Evolutionary conservation across 2,329 filamentous ascomycete species (phyloP).

Genomic region (Teratosphaeria destructans): DNA sequence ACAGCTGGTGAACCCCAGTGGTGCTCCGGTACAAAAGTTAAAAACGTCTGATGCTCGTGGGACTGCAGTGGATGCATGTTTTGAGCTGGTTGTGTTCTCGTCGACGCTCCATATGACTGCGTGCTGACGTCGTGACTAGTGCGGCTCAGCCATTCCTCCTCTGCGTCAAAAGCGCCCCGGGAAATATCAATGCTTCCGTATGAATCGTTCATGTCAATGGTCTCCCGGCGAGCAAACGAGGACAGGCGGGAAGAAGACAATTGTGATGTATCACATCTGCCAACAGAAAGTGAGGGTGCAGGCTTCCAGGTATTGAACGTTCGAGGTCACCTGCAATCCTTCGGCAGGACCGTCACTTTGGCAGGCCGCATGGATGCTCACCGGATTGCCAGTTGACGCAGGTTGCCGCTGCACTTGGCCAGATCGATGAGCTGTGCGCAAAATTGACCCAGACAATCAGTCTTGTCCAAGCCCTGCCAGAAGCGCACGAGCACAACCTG

Average conservation of each 20-base stretch:
- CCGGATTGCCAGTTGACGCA: background rate
- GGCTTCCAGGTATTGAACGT: background rate
- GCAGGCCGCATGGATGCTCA: background rate
- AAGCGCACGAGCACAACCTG: background rate
- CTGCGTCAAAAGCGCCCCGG: background rate
- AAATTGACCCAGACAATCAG: background rate
- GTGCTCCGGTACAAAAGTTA: background rate
- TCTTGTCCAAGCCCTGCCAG: background rate
- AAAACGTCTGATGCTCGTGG: background rate
- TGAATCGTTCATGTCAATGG: background rate
- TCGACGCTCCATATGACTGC: background rate
- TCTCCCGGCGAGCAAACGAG: background rate
- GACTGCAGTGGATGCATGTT: background rate
- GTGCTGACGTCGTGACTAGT: background rate
- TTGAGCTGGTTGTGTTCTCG: constrained; percentile 3
- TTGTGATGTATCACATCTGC: background rate
- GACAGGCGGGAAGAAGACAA: background rate
- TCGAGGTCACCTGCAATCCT: background rate
- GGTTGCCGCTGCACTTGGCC: background rate
- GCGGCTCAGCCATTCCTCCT: constrained; percentile 4
- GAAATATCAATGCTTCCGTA: background rate
- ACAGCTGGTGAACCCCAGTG: background rate
- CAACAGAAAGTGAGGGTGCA: background rate
- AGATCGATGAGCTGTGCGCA: background rate
- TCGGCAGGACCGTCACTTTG: background rate